phyloP scores from a whole-genome alignment of 2,329 filamentous ascomycete species.

The Allantophomopsis cytisporea region DNA sequence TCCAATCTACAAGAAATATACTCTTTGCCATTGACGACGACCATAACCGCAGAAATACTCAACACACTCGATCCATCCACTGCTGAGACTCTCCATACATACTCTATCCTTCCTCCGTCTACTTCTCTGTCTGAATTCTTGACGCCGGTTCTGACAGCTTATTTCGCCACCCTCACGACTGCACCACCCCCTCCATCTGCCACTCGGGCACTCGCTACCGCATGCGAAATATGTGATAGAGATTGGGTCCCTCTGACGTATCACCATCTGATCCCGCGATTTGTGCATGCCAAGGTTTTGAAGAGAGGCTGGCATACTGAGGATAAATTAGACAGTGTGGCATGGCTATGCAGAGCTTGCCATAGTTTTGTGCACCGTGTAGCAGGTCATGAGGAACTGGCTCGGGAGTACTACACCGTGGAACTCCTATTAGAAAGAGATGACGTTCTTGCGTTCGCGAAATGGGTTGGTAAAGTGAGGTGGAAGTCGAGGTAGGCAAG shows the following conservation, averaged over 20 bases:
- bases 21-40: constrained; percentile 36
- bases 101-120: constrained; percentile 38
- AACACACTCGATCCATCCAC: constrained; percentile 38
- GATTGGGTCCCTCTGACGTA: constrained; percentile 68
- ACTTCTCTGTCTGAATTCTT: constrained; percentile 40
- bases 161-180: constrained; percentile 40
- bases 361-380: constrained; percentile 72
- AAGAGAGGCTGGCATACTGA: constrained; percentile 69
- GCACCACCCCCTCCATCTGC: constrained; percentile 49
- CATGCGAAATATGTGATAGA: constrained; percentile 66
- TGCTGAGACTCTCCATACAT: constrained; percentile 53
- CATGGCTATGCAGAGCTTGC: constrained; percentile 76
- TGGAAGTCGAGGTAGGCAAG: constrained; percentile 47
- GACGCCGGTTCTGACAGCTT: constrained; percentile 46
- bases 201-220: constrained; percentile 34
- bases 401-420: constrained; percentile 58
- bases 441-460: constrained; percentile 57
- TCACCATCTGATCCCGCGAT: constrained; percentile 74
- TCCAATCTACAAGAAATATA: constrained; percentile 38
- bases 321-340: constrained; percentile 65
- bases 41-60: constrained; percentile 25
- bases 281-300: constrained; percentile 61
- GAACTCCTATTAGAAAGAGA: constrained; percentile 56
- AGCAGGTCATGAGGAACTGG: constrained; percentile 65
- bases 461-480: constrained; percentile 59